Evolutionary conservation across 2,329 filamentous ascomycete genomes (phyloP), one percentile per base, ranked within the genome.

Genomic region (Phaeosphaeria sp.): DNA sequence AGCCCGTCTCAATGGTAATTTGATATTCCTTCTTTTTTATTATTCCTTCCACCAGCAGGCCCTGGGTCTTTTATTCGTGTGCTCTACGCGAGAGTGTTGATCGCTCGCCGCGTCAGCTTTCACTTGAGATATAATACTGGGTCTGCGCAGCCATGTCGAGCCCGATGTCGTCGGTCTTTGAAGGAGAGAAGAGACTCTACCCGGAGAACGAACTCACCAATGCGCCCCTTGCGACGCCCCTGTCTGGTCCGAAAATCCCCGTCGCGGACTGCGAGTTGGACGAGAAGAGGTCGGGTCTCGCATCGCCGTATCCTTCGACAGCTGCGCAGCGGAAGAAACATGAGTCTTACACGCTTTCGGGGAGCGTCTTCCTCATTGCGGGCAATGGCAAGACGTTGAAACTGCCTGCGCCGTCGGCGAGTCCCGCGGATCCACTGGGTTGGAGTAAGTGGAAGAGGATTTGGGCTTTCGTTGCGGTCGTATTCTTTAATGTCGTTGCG

Each of bases 281-380:
- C 6, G 30, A 36, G 3, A 36, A 3, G 30, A 11, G 30, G 13
- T 36, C 30, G 9, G 13, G 6, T 11, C 6, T 36, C 11, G 30
- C 3, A 36, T 36, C 30, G 30, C 21, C 13, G 1, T 46, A 17
- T 46, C 22, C 44, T 17, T 25, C 44, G 2, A 46, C 44, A 4
- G 41, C 50, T 9, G 21, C 36, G 21, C 36, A 49, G 46, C 47
- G 47, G 2, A 27, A 25, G 10, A 73, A 70, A 48, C 69, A 58
- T 46, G 65, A 73, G 49, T 73, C 70, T 15, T 73, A 65, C 53
- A 56, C 65, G 21, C 47, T 70, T 17, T 58, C 65, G 1, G 69
- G 70, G 18, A 71, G 64, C 22, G 64, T 67, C 2, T 73, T 64
- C 18, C 66, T 73, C 13, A 59, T 73, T 21, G 67, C 70, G 6